phyloP scores from a whole-genome alignment of 1,284 basidiomycete genomes.

The Xerocomus tenax region DNA sequence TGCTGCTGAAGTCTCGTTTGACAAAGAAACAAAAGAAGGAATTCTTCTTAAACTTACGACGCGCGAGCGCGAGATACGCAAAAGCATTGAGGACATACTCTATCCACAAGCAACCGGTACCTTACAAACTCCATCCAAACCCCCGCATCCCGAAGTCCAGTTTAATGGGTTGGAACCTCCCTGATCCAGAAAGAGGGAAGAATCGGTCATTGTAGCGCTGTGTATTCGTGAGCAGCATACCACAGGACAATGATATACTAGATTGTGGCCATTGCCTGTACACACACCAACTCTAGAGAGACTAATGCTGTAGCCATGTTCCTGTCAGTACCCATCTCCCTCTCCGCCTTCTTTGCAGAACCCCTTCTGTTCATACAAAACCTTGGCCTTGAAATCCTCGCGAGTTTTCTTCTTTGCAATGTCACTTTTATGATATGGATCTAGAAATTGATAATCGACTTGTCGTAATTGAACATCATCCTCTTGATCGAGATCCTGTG shows the following conservation, averaged over 20 bases:
- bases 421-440: constrained; percentile 66
- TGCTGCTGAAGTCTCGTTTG: constrained; percentile 58
- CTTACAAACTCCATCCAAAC: constrained; percentile 33
- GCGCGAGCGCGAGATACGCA: constrained; percentile 64
- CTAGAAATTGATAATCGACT: constrained; percentile 63
- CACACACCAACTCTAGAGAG: background rate
- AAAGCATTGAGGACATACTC: constrained; percentile 59
- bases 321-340: constrained; percentile 73
- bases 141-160: constrained; percentile 34
- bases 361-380: constrained; percentile 70
- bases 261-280: constrained; percentile 12
- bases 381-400: constrained; percentile 66
- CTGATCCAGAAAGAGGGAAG: constrained; percentile 49
- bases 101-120: constrained; percentile 40
- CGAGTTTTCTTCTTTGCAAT: constrained; percentile 58
- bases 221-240: background rate
- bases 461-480: constrained; percentile 77
- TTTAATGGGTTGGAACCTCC: constrained; percentile 41
- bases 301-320: constrained; percentile 11
- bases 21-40: constrained; percentile 60
- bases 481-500: constrained; percentile 85
- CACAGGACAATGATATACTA: constrained; percentile 4
- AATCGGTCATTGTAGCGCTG: constrained; percentile 45
- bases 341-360: constrained; percentile 86
- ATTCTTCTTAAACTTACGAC: constrained; percentile 54